These are phyloP conservation scores for Thraustotheca clavata DNA, from an alignment of 352 stramenopile genomes.

Conservation along the genomic window DNA sequence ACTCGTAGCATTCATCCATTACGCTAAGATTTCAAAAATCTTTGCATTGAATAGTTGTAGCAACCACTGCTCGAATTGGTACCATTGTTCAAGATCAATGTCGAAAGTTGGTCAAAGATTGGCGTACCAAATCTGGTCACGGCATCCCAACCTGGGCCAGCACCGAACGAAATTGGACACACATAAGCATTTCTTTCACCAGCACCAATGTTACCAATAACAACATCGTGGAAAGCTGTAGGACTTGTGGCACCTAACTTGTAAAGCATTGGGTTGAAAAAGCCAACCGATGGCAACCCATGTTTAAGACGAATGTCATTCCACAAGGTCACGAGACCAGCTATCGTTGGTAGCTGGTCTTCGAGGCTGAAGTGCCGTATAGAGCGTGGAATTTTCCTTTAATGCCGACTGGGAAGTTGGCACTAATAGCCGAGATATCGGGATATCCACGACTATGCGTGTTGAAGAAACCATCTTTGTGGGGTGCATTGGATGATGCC, in stretches of 20 bases:
- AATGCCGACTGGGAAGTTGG: constrained; percentile 54
- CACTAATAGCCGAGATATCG: constrained; percentile 74
- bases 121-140: constrained; percentile 75
- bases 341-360: constrained; percentile 70
- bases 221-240: constrained; percentile 74
- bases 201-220: constrained; percentile 74
- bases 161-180: constrained; percentile 60
- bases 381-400: constrained; percentile 35
- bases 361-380: constrained; percentile 80
- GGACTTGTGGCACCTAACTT: constrained; percentile 41
- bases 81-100: neutral
- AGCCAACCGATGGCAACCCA: constrained; percentile 71
- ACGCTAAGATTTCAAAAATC: too few relatives aligned
- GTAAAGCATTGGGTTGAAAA: constrained; percentile 83
- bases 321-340: constrained; percentile 81
- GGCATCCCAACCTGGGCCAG: constrained; percentile 79
- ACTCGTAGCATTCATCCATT: too few relatives aligned
- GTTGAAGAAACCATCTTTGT: constrained; percentile 85
- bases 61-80: neutral
- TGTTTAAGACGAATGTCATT: constrained; percentile 74
- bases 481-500: constrained; percentile 42
- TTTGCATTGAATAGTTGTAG: neutral
- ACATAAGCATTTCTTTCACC: constrained; percentile 20
- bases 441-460: constrained; percentile 78
- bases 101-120: constrained; percentile 41